Evolutionary conservation across 805 yeast genomes (phyloP), one percentile per base, ranked within the genome.

Genomic region (Metschnikowia matae): DNA sequence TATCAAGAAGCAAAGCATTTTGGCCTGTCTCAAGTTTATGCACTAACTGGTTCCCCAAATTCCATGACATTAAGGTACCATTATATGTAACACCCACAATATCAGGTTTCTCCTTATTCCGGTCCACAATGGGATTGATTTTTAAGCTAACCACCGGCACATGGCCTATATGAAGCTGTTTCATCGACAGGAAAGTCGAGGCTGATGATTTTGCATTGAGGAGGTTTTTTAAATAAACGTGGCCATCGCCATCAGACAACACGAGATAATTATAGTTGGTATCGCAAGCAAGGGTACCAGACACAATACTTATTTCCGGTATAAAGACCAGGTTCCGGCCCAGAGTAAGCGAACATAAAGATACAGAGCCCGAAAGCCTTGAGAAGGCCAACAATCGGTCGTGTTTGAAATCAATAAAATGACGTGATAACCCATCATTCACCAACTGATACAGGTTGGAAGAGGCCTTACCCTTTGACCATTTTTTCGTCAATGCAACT

Each of bases 311-410:
- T 50, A 57, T 60, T 1, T 71, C 75, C 1, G 75, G 77, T 8
- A 72, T 66, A 41, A 62, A 71, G 23, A 70, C 63, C 53, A 70
- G 77, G 53, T 63, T 68, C 44, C 57, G 64, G 2, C 77, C 77
- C 59, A 62, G 69, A 17, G 59, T 57, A 48, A 71, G 58, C 20
- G 65, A 59, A 34, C 71, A 67, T 18, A 64, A 57, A 13, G 70
- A 54, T 0, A 71, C 55, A 34, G 71, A 58, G 2, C 73, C 74
- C 26, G 54, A 54, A 10, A 59, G 46, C 31, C 55, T 51, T 10
- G 68, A 63, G 48, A 64, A 70, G 2, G 68, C 62, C 48, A 71
- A 54, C 8, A 73, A 53, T 44, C 58, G 18, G 46, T 60, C 60
- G 44, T 54, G 58, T 31, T 40, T 49, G 48, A 71, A 72, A 51